Base-by-base conservation (phyloP, 208 protist species). In the Leishmania major region DNA sequence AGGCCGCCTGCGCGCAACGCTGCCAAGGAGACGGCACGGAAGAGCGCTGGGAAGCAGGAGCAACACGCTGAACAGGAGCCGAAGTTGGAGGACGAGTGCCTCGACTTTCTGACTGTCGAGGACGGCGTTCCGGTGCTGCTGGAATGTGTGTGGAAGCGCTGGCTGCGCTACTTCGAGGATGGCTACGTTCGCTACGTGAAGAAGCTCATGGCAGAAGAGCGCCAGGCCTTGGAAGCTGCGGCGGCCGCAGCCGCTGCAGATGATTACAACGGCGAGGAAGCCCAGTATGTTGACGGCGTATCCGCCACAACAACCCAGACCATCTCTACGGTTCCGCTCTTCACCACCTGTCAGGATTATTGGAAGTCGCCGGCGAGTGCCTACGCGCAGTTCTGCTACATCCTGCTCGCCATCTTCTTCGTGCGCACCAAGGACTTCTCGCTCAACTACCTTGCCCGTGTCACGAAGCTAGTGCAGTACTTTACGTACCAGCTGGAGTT, bases 401-500 rank as follows among this genome's bases (percentile, higher is more conserved):
- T 89, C 7, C 84, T 91, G 2, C 69, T 91, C 13, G 81, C 83
- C 77, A 83, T 87, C 55, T 90, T 80, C 79, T 91, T 90, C 53
- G 77, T 88, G 53, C 85, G 86, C 57, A 84, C 81, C 10, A 80
- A 78, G 62, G 84, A 89, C 79, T 79, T 84, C 75, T 88, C 85
- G 55, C 81, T 87, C 37, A 91, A 91, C 81, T 88, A 91, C 84
- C 76, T 81, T 40, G 88, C 88, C 35, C 88, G 88, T 11, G 83
- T 91, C 35, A 75, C 83, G 74, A 88, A 87, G 81, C 78, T 91
- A 22, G 81, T 90, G 78, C 83, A 87, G 76, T 84, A 84, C 85
- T 90, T 83, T 77, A 57, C 80, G 37, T 84, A 79, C 47, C 80
- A 87, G 71, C 77, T 87, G 15, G 77, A 82, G 35, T 66, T 22